Percentiles rank a stretch among this genome's conserved stretches.
Conservation (phyloP, 495 filamentous ascomycete species). For the Neurospora sp. region DNA sequence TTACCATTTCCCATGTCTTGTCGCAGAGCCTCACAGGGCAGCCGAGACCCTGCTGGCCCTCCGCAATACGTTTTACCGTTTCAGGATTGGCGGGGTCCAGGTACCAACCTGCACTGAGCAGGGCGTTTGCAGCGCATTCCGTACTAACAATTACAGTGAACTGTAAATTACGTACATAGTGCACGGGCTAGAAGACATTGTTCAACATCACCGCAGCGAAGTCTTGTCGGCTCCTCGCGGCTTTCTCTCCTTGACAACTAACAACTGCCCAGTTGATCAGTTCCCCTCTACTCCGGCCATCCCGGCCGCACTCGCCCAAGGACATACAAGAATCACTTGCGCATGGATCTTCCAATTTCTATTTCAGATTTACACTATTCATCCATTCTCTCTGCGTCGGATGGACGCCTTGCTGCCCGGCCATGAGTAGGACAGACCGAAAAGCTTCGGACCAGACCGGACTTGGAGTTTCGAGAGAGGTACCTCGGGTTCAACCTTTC, state of each 20-base stretch:
- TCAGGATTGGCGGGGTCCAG: neutral
- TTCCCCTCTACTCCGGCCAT: neutral
- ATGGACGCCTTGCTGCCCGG: neutral
- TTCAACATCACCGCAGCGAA: neutral
- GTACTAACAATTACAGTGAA: neutral
- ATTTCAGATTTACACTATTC: neutral
- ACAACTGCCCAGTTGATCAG: neutral
- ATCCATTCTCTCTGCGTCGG: neutral
- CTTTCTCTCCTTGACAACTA: neutral
- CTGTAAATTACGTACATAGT: neutral
- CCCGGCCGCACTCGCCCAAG: neutral
- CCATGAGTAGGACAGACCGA: neutral
- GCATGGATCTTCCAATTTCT: neutral
- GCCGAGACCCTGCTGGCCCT: neutral
- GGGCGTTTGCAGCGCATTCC: neutral
- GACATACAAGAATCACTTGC: neutral
- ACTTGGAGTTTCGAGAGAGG: neutral
- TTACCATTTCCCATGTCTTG: neutral
- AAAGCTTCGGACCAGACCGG: neutral
- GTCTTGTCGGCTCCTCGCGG: neutral
- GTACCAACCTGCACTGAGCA: neutral
- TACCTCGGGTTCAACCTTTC: neutral
- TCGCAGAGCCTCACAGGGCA: conserved; percentile 8
- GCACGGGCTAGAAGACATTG: neutral
- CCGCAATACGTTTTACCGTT: neutral